Evolutionary conservation across 768 basidiomycete genomes (phyloP).

Genomic region (Pleurotus tuoliensis): DNA sequence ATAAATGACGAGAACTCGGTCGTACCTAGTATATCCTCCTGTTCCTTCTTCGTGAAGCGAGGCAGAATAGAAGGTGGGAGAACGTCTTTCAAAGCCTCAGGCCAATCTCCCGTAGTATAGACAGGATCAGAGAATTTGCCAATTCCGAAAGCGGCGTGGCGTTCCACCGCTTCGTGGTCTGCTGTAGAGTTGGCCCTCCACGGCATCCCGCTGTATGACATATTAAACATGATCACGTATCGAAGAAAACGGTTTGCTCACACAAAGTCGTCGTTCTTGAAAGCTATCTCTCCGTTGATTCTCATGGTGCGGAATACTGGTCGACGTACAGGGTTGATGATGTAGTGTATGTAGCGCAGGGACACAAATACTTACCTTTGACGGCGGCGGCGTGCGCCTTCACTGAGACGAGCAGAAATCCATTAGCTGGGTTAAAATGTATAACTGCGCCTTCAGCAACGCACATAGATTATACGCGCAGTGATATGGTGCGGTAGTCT

Average conservation of each 20-base stretch:
- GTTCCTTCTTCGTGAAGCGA: slow-evolving; percentile 43
- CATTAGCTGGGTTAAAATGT: no score
- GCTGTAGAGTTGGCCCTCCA: slow-evolving; percentile 43
- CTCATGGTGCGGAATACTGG: slow-evolving; percentile 42
- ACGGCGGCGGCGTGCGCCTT: slow-evolving; percentile 49
- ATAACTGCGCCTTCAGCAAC: slow-evolving; percentile 10
- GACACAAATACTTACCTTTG: slow-evolving; percentile 28
- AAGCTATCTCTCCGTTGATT: slow-evolving; percentile 48
- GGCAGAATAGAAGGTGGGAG: slow-evolving; percentile 43
- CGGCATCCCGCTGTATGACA: slow-evolving; percentile 32
- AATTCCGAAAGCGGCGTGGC: slow-evolving; percentile 48
- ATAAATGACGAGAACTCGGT: neutral
- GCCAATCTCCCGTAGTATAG: slow-evolving; percentile 51
- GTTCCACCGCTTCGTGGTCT: slow-evolving; percentile 40
- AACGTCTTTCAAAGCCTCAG: slow-evolving; percentile 43
- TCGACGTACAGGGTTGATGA: neutral
- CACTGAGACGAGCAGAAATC: slow-evolving; percentile 19
- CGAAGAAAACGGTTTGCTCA: slow-evolving; percentile 13
- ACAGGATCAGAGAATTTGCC: slow-evolving; percentile 47
- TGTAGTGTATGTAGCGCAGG: neutral
- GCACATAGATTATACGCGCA: slow-evolving; percentile 41
- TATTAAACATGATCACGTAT: no score
- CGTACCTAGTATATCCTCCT: slow-evolving; percentile 36
- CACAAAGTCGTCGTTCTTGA: slow-evolving; percentile 53
- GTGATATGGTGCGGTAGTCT: slow-evolving; percentile 39